Evolutionary conservation across 2,329 filamentous ascomycete genomes (phyloP), one percentile per base, ranked within the genome.

Genomic region (Dactylellina cionopaga): DNA sequence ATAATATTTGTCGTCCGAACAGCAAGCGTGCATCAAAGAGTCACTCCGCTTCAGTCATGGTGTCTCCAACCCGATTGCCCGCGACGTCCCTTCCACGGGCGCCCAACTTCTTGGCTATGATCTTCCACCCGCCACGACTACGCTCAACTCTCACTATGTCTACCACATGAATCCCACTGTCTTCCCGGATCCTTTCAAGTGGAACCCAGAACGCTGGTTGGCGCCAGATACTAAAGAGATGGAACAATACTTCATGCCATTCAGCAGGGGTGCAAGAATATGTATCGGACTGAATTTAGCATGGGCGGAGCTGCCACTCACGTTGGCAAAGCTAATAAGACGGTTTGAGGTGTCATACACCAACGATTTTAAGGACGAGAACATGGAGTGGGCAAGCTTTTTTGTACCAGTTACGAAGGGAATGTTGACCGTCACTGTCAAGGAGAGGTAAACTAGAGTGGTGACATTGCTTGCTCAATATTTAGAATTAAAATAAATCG

Each of bases 271-370:
- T 1, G 13, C 49, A 1, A 58, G 66, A 13, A 35, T 58, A 7
- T 71, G 66, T n/a, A 51, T 64, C 17, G 66, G 66, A 10, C 13
- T 64, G n/a, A 64, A 71, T 46, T 49, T 71, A n/a, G 66, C 58
- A 17, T 71, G 49, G 49, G 58, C 39, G 6, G 66, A 71, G 13
- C 9, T 64, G n/a, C 59, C 52, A 0, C 5, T 64, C 15, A 35
- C 44, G 10, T 25, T 71, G 15, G 66, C 58, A 35, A 58, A 19
- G 15, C 22, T 71, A 11, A 29, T 64, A 1, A 43, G 66, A 51
- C 43, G 58, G 37, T 71, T 55, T 43, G 58, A 71, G 31, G 24
- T 71, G 1, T 15, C 19, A 1, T 59, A 29, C 33, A 24, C 49
- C 13, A 35, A 64, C 1, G 56, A 62, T 15, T 70, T 70, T 29